Percentiles rank a stretch among this genome's conserved stretches.
These are phyloP conservation scores for Cytospora schulzeri DNA, from an alignment of 2,329 filamentous ascomycete species.

Conservation along the genomic window DNA sequence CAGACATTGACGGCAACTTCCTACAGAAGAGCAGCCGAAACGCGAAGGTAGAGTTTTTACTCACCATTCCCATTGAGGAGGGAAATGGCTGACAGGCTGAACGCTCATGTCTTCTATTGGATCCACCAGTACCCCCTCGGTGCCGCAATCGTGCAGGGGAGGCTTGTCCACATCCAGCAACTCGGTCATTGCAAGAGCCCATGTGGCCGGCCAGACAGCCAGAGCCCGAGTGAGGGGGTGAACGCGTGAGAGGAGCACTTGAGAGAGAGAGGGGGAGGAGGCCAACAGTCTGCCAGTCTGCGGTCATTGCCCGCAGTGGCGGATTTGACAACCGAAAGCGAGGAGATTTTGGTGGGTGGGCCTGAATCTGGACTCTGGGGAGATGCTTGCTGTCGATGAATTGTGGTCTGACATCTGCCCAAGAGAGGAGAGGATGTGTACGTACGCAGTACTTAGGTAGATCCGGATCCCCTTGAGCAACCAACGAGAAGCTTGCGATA, in stretches of 20 bases:
- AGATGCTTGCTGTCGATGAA: background rate
- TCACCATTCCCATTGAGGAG: background rate
- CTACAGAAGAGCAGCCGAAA: background rate
- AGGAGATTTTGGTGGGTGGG: background rate
- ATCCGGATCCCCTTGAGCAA: background rate
- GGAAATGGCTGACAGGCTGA: background rate
- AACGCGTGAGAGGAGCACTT: too few species aligned
- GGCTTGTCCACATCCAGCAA: slow-evolving; percentile 17
- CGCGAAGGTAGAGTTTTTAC: background rate
- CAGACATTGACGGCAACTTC: background rate
- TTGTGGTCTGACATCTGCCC: background rate
- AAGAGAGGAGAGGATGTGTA: background rate
- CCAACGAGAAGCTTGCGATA: background rate
- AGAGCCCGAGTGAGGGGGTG: too few species aligned
- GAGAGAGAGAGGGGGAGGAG: background rate
- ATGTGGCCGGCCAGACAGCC: background rate
- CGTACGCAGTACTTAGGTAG: background rate
- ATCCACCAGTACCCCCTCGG: background rate
- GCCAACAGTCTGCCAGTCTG: too few species aligned
- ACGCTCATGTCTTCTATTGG: background rate
- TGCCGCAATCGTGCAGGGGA: slow-evolving; percentile 10
- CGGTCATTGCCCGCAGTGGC: background rate
- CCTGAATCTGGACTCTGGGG: background rate
- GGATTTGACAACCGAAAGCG: background rate
- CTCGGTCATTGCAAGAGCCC: background rate